phyloP scores from a whole-genome alignment of 2,329 filamentous ascomycete species.

The Stenocarpella maydis region DNA sequence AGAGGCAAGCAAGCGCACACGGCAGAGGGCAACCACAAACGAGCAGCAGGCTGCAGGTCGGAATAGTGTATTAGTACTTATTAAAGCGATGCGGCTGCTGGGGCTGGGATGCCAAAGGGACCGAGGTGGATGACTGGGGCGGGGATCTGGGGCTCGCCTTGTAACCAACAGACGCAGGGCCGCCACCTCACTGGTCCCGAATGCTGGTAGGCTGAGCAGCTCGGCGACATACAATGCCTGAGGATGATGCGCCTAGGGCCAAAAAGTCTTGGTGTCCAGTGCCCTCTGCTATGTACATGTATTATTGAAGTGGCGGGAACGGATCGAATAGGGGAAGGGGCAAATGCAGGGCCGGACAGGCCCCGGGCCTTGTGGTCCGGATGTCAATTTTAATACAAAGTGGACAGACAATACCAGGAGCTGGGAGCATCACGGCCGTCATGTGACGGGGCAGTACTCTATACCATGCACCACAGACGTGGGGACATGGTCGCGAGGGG shows the following conservation, averaged over 20 bases:
- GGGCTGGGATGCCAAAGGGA: conserved; percentile 17
- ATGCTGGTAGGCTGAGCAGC: conserved; percentile 25
- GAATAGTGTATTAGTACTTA: neutral
- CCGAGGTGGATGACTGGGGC: conserved; percentile 19
- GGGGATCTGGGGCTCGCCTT: conserved; percentile 17
- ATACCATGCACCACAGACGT: neutral
- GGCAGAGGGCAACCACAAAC: conserved; percentile 2
- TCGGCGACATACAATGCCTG: conserved; percentile 33
- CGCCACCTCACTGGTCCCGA: conserved; percentile 12
- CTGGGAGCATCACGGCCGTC: conserved; percentile 29
- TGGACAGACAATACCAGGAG: conserved; percentile 34
- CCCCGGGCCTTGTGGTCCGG: conserved; percentile 29
- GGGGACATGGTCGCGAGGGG: too few relatives aligned
- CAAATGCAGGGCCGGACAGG: conserved; percentile 31
- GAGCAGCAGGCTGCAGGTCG: conserved; percentile 4
- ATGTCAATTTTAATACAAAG: conserved; percentile 36
- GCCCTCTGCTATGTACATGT: neutral
- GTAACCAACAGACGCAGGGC: conserved; percentile 21
- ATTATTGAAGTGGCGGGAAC: conserved; percentile 25
- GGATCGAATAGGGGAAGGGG: conserved; percentile 24
- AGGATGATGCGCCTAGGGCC: conserved; percentile 24
- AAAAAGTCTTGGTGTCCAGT: conserved; percentile 10
- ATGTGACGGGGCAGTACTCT: neutral
- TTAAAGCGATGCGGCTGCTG: conserved; percentile 21
- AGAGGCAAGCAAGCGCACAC: neutral